Percentiles rank a stretch among this genome's conserved stretches.
Evolutionary conservation across 371 early-diverging fungal genomes (phyloP).

Genomic region (Syncephalastrum sp.): DNA sequence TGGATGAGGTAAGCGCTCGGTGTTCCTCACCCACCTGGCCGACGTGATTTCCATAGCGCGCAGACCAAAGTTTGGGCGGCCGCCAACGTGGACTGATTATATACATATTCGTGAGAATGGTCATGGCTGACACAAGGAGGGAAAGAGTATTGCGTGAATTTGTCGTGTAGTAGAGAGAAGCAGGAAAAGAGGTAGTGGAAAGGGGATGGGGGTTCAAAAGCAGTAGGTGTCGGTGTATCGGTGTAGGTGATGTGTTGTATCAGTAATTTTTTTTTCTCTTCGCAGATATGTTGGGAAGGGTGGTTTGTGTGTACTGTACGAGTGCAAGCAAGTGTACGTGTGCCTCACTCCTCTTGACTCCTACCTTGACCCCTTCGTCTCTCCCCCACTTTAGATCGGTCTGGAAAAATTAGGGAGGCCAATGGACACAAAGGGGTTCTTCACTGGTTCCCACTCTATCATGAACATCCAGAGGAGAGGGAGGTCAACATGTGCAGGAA

Average conservation of each 20-base stretch:
- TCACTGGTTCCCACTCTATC: too few relatives aligned
- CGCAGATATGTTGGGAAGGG: neutral
- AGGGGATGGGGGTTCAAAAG: conserved; percentile 2
- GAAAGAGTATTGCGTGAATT: neutral
- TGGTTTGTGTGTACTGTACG: neutral
- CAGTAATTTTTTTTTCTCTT: too few relatives aligned
- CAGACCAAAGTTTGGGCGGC: conserved; percentile 26
- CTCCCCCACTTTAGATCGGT: neutral
- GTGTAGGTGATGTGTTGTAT: too few relatives aligned
- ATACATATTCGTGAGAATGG: conserved; percentile 22
- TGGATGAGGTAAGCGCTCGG: neutral
- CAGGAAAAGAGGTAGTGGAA: neutral
- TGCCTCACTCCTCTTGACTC: too few relatives aligned
- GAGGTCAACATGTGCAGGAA: too few relatives aligned
- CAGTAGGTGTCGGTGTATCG: neutral
- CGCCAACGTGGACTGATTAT: conserved; percentile 35
- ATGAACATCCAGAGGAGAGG: too few relatives aligned
- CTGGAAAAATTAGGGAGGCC: too few relatives aligned
- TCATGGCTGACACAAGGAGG: neutral
- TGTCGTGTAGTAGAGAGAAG: neutral
- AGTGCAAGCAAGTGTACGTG: neutral
- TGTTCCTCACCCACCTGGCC: neutral
- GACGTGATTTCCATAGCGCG: conserved; percentile 18
- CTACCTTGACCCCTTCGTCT: too few relatives aligned
- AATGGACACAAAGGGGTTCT: too few relatives aligned